Conservation (phyloP, 768 basidiomycete species). For the Kwoniella mangroviensis region DNA sequence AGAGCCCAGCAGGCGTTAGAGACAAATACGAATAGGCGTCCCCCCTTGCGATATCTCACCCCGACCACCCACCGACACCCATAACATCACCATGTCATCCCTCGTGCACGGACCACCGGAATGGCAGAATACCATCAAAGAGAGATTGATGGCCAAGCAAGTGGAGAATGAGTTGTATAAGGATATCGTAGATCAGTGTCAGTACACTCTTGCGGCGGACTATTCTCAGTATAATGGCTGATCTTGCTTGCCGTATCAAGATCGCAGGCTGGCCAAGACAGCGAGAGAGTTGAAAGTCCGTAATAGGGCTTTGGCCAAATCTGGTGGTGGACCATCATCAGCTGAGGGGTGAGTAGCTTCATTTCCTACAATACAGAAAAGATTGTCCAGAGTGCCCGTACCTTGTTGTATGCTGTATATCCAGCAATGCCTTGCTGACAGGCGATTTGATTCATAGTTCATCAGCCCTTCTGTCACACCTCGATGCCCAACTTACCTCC, state of each 20-base stretch:
- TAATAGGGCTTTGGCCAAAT: conserved; percentile 83
- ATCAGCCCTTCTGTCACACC: conserved; percentile 83
- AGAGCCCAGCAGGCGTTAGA: too few species aligned
- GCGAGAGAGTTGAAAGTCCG: conserved; percentile 89
- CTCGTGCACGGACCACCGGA: conserved; percentile 22
- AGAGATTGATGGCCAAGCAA: conserved; percentile 75
- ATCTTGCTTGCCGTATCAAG: conserved; percentile 59
- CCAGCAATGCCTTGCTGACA: too few species aligned
- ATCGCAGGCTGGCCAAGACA: conserved; percentile 88
- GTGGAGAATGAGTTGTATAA: conserved; percentile 78
- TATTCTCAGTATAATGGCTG: not conserved
- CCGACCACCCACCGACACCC: too few species aligned
- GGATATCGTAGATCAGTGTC: conserved; percentile 90
- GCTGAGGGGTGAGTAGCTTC: conserved; percentile 50
- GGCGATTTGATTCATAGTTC: too few species aligned
- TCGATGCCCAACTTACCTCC: conserved; percentile 91
- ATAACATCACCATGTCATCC: not conserved
- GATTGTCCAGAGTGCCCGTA: too few species aligned
- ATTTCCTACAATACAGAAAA: too few species aligned
- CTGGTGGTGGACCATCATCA: conserved; percentile 62
- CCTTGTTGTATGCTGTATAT: too few species aligned
- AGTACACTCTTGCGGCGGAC: too few species aligned
- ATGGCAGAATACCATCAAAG: conserved; percentile 81
- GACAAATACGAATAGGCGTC: too few species aligned
- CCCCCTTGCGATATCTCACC: too few species aligned